phyloP scores from a whole-genome alignment of 805 yeast species.

The Candida hispaniensis region DNA sequence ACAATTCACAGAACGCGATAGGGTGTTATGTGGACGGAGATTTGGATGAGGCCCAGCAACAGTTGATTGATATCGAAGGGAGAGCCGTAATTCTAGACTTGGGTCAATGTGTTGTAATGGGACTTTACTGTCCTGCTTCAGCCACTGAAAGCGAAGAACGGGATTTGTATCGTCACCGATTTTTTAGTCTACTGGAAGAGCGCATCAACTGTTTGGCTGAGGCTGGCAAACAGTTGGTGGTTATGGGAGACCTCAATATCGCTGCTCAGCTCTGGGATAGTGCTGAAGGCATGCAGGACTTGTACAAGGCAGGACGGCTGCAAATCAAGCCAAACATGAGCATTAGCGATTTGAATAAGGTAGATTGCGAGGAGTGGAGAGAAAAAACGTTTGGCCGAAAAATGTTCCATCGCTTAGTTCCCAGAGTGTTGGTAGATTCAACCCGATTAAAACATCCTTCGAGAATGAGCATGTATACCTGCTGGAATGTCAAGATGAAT shows the following conservation, averaged over 20 bases:
- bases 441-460: conserved; percentile 40
- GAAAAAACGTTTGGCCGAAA: conserved; percentile 35
- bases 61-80: conserved; percentile 66
- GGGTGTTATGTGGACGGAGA: conserved; percentile 60
- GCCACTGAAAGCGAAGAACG: conserved; percentile 52
- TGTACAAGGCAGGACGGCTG: conserved; percentile 27
- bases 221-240: conserved; percentile 57
- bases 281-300: conserved; percentile 53
- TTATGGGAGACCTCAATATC: conserved; percentile 86
- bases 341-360: conserved; percentile 24
- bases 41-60: background rate
- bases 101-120: conserved; percentile 35
- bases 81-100: conserved; percentile 69
- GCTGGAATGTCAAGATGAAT: conserved; percentile 78
- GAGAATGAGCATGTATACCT: conserved; percentile 63
- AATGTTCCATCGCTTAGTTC: conserved; percentile 33
- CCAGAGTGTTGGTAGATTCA: conserved; percentile 20
- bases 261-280: conserved; percentile 71
- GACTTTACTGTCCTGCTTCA: conserved; percentile 75
- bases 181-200: conserved; percentile 46
- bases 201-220: conserved; percentile 45
- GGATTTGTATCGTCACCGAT: conserved; percentile 45
- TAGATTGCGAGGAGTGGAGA: conserved; percentile 30
- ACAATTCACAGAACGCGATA: conserved; percentile 33
- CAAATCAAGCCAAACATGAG: background rate